Conservation (phyloP, 345 rosid species). For the Pistacia vera region DNA sequence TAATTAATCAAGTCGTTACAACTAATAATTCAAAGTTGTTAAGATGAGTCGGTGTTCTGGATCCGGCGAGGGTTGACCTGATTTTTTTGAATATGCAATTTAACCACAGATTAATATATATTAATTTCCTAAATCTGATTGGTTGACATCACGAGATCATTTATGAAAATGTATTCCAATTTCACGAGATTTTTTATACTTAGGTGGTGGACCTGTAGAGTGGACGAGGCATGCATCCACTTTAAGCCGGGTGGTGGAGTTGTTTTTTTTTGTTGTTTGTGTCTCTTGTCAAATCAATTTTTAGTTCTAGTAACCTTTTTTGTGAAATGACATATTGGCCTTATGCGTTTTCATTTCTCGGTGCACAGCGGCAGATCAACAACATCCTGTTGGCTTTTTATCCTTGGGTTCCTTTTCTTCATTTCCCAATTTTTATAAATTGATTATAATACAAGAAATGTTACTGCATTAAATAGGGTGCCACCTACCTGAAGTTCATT, state of each 20-base stretch:
- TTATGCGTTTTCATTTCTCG: too few relatives aligned
- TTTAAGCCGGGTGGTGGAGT: not conserved
- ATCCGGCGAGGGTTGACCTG: conserved; percentile 10
- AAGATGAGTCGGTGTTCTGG: not conserved
- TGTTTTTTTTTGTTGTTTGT: not conserved
- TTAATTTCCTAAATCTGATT: not conserved
- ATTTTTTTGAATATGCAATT: too few relatives aligned
- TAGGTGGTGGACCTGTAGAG: not conserved
- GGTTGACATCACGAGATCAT: conserved; percentile 27
- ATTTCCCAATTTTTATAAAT: too few relatives aligned
- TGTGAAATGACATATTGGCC: not conserved
- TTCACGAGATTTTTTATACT: conserved; percentile 23
- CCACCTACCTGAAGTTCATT: not conserved
- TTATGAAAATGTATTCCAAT: not conserved
- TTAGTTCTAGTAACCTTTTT: too few relatives aligned
- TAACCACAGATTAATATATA: too few relatives aligned
- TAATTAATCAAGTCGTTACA: not conserved
- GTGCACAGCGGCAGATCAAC: too few relatives aligned
- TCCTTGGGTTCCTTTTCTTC: too few relatives aligned
- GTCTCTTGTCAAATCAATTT: conserved; percentile 1
- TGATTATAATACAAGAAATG: too few relatives aligned
- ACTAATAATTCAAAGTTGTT: conserved; percentile 10
- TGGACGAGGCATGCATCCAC: not conserved
- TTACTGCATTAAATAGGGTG: not conserved
- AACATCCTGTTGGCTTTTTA: too few relatives aligned